phyloP scores from a whole-genome alignment of 176 grass and related monocot genomes.

The Bonia amplexicaulis region DNA sequence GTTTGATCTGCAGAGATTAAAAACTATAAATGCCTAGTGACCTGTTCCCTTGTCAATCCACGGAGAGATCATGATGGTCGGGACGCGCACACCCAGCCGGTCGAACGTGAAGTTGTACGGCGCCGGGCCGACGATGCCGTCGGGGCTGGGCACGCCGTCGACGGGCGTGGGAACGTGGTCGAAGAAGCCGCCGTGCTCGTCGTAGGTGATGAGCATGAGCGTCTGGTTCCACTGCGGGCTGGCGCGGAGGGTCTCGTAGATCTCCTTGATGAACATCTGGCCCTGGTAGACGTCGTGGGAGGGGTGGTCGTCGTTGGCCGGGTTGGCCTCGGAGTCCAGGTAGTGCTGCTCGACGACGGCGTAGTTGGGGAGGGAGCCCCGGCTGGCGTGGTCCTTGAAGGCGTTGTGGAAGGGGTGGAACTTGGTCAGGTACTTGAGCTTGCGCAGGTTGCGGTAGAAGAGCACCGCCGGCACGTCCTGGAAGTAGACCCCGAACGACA shows the following conservation, averaged over 20 bases:
- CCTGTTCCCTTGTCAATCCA: slow-evolving; percentile 90
- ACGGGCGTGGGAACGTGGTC: slow-evolving; percentile 88
- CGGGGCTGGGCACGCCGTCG: slow-evolving; percentile 62
- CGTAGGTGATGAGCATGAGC: slow-evolving; percentile 77
- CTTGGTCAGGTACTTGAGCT: slow-evolving; percentile 81
- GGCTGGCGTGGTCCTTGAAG: slow-evolving; percentile 49
- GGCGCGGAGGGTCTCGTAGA: slow-evolving; percentile 73
- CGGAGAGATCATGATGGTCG: slow-evolving; percentile 71
- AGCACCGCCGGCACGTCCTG: slow-evolving; percentile 75
- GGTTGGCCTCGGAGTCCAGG: slow-evolving; percentile 54
- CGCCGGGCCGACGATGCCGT: slow-evolving; percentile 64
- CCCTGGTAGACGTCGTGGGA: slow-evolving; percentile 96
- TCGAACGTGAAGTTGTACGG: slow-evolving; percentile 88
- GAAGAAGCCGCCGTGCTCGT: slow-evolving; percentile 91
- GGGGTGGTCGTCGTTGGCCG: slow-evolving; percentile 86
- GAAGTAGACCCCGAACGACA: slow-evolving; percentile 86
- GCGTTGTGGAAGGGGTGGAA: slow-evolving; percentile 48
- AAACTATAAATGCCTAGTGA: background rate
- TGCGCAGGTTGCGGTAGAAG: slow-evolving; percentile 87
- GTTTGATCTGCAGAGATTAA: background rate
- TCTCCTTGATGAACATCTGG: slow-evolving; percentile 76
- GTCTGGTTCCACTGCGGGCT: slow-evolving; percentile 93
- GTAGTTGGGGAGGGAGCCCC: slow-evolving; percentile 73
- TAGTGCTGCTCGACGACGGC: slow-evolving; percentile 88
- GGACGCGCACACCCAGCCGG: slow-evolving; percentile 68